Conservation (phyloP, 345 rosid genomes). For the Populus simonii region DNA sequence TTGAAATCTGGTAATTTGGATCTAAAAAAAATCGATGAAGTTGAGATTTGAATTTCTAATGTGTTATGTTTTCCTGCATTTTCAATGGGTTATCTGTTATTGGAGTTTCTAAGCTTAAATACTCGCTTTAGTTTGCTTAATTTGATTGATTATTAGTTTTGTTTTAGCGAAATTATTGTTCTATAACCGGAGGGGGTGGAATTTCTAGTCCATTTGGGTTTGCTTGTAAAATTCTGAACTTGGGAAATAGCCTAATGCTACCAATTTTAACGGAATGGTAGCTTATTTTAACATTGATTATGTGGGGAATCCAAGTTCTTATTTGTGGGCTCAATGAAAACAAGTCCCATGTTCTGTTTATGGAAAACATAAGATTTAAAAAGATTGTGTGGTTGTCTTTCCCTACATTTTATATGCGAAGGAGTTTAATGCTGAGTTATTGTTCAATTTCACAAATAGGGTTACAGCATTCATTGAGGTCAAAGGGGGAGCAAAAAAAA, state of each 20-base stretch:
- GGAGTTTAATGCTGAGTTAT: neutral
- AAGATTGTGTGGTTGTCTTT: neutral
- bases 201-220: slow-evolving; percentile 18
- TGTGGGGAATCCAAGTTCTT: neutral
- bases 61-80: slow-evolving; percentile 12
- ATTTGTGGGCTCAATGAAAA: neutral
- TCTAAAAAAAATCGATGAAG: neutral
- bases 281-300: neutral
- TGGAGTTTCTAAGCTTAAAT: neutral
- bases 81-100: neutral
- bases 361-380: neutral
- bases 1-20: slow-evolving; percentile 10
- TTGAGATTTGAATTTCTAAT: neutral
- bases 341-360: neutral
- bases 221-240: neutral
- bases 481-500: slow-evolving; percentile 1
- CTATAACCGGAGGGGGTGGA: neutral
- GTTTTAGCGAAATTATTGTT: neutral
- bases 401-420: neutral
- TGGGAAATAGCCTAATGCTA: neutral
- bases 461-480: neutral
- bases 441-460: neutral
- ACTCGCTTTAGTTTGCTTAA: slow-evolving; percentile 11
- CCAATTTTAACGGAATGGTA: neutral
- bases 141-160: slow-evolving; percentile 6